These are phyloP conservation scores for Diaporthe citri DNA, from an alignment of 2,329 filamentous ascomycete genomes.

Conservation along the genomic window DNA sequence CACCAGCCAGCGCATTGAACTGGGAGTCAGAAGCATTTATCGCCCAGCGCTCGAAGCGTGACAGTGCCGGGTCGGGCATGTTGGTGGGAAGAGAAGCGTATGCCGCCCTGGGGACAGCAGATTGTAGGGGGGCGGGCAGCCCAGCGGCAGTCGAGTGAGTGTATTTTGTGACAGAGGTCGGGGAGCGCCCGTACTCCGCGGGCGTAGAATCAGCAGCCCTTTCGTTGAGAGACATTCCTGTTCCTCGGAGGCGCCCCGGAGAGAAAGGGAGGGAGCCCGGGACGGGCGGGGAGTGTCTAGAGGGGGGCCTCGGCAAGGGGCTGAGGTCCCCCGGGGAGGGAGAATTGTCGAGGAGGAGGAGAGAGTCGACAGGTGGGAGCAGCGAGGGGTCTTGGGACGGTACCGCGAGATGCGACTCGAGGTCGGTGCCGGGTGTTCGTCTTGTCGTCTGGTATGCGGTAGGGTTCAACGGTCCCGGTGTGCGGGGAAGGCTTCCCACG, in stretches of 20 bases:
- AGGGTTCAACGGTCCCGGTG: constrained; percentile 43
- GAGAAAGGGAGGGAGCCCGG: not conserved
- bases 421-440: constrained; percentile 32
- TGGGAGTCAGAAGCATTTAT: constrained; percentile 69
- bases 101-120: constrained; percentile 34
- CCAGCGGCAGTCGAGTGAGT: constrained; percentile 32
- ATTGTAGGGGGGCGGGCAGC: constrained; percentile 23
- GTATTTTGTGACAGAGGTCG: constrained; percentile 37
- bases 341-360: not conserved
- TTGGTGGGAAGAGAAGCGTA: constrained; percentile 38
- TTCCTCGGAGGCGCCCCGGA: constrained; percentile 39
- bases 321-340: constrained; percentile 30
- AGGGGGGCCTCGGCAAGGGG: constrained; percentile 45
- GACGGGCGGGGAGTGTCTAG: not conserved
- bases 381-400: not conserved
- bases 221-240: constrained; percentile 42
- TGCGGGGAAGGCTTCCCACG: constrained; percentile 52
- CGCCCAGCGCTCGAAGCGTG: constrained; percentile 68
- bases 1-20: constrained; percentile 89
- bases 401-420: not conserved
- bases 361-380: not conserved
- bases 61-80: constrained; percentile 51
- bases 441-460: constrained; percentile 12
- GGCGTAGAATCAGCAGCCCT: constrained; percentile 28
- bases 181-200: constrained; percentile 52